Evolutionary conservation across 2,329 filamentous ascomycete species (phyloP).

Genomic region (Didymosphaeria variabile): DNA sequence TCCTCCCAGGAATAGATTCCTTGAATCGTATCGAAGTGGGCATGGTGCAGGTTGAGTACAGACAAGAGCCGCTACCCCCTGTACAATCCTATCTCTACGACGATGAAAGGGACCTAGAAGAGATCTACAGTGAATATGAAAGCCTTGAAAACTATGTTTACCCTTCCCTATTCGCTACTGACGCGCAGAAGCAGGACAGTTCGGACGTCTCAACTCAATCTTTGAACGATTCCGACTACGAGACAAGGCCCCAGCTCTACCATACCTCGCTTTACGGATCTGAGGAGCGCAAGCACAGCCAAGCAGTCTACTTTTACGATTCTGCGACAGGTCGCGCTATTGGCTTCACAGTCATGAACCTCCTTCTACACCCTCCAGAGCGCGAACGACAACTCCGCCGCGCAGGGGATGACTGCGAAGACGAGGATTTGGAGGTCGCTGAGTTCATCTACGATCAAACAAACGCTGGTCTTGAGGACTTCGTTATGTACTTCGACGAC

Average conservation of each 20-base stretch:
- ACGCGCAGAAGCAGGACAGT: neutral
- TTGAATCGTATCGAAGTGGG: slow-evolving; percentile 2
- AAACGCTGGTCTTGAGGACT: neutral
- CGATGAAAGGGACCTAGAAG: neutral
- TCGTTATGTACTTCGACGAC: neutral
- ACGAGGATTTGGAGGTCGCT: neutral
- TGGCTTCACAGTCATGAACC: neutral
- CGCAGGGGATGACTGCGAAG: neutral
- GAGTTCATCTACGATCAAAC: neutral
- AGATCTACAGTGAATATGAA: neutral
- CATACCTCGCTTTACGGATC: neutral
- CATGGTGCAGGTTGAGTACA: neutral
- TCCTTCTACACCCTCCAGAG: neutral
- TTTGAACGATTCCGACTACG: neutral
- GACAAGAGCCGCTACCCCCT: neutral
- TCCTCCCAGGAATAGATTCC: slow-evolving; percentile 3
- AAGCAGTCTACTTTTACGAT: neutral
- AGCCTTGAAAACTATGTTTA: slow-evolving; percentile 1
- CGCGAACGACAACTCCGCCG: neutral
- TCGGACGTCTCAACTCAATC: neutral
- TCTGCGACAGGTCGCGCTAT: neutral
- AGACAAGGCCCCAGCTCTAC: slow-evolving; percentile 1
- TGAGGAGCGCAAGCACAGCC: neutral
- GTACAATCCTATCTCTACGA: neutral
- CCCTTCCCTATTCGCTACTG: neutral